These are phyloP conservation scores for Aquilaria malaccensis DNA, from an alignment of 345 rosid genomes.

Conservation along the genomic window DNA sequence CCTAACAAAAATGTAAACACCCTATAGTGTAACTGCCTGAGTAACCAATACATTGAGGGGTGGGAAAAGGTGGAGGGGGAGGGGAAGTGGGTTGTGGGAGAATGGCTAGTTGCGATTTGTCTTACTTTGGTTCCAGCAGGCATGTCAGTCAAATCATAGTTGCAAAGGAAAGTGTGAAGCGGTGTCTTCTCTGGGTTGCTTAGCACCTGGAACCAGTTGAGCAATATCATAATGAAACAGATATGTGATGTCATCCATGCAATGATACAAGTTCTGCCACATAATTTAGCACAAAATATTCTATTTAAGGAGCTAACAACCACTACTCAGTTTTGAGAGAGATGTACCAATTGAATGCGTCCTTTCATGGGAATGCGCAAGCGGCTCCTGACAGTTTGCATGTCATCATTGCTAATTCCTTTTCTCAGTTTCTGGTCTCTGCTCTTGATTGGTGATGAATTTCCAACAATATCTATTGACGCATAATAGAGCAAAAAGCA, in stretches of 20 bases:
- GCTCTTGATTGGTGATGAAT: conserved; percentile 42
- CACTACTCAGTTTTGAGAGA: conserved; percentile 9
- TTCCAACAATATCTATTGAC: conserved; percentile 70
- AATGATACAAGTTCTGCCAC: background rate
- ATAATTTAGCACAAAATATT: conserved; percentile 1
- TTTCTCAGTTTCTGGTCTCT: conserved; percentile 47
- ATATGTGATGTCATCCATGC: conserved; percentile 7
- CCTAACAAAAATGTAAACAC: no score
- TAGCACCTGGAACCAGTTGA: conserved; percentile 54
- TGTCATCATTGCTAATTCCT: conserved; percentile 46
- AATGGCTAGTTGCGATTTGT: conserved; percentile 3
- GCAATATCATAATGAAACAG: conserved; percentile 10
- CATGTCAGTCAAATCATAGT: conserved; percentile 95
- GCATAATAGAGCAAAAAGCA: conserved; percentile 70
- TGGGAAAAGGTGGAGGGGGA: no score
- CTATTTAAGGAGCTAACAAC: conserved; percentile 4
- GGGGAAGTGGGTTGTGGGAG: no score
- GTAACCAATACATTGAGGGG: no score
- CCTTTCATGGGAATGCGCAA: conserved; percentile 88
- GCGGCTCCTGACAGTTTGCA: conserved; percentile 56
- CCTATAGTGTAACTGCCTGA: no score
- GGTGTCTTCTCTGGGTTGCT: conserved; percentile 99
- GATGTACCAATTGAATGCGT: conserved; percentile 76
- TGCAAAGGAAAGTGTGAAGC: conserved; percentile 88
- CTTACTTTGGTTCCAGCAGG: conserved; percentile 80